Evolutionary conservation across 805 yeast genomes (phyloP).

Genomic region (Metschnikowia aberdeeniae): DNA sequence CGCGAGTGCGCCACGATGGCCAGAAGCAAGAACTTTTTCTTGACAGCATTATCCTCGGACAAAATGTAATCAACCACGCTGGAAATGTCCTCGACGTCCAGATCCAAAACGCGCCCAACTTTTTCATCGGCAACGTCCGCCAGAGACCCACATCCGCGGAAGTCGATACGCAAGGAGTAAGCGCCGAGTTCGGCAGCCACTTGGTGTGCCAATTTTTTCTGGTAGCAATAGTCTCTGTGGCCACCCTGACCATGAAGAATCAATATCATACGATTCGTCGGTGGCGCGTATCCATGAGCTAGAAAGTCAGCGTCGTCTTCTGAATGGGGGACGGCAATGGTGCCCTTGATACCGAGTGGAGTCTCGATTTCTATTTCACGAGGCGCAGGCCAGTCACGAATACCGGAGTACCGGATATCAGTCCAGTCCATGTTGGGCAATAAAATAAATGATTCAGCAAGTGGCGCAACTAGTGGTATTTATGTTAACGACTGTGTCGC

Average conservation of each 20-base stretch:
- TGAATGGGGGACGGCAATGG: slow-evolving; percentile 37
- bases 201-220: slow-evolving; percentile 53
- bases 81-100: slow-evolving; percentile 68
- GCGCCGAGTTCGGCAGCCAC: slow-evolving; percentile 59
- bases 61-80: slow-evolving; percentile 28
- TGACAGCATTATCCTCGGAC: slow-evolving; percentile 32
- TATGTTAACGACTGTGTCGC: too few relatives aligned
- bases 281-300: slow-evolving; percentile 29
- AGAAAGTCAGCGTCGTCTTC: slow-evolving; percentile 22
- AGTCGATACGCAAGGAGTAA: slow-evolving; percentile 73
- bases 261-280: slow-evolving; percentile 51
- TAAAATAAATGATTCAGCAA: background rate
- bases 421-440: slow-evolving; percentile 2
- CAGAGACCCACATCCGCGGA: slow-evolving; percentile 81
- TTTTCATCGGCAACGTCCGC: slow-evolving; percentile 39
- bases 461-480: too few relatives aligned
- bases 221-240: slow-evolving; percentile 77
- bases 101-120: slow-evolving; percentile 53
- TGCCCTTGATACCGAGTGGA: slow-evolving; percentile 33
- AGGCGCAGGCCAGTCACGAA: slow-evolving; percentile 20
- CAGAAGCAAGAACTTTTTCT: slow-evolving; percentile 44
- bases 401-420: slow-evolving; percentile 6
- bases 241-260: slow-evolving; percentile 85
- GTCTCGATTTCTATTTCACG: slow-evolving; percentile 34
- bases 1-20: slow-evolving; percentile 76